A percentile compares a stretch with the other conserved stretches of the same genome.
phyloP scores from a whole-genome alignment of 805 yeast species.

The Candida chauliodis region DNA sequence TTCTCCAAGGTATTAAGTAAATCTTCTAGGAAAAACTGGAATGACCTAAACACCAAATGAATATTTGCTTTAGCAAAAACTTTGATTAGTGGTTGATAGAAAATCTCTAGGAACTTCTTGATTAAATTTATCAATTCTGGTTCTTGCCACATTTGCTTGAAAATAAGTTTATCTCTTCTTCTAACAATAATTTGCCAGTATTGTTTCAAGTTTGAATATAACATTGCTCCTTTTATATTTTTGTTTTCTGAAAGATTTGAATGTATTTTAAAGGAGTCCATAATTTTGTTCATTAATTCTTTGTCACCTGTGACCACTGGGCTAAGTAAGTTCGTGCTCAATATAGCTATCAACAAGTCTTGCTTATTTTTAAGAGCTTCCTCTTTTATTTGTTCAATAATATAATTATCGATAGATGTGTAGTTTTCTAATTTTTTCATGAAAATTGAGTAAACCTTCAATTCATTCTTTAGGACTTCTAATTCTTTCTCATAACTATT shows the following conservation, averaged over 20 bases:
- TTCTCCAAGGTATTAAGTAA: constrained; percentile 66
- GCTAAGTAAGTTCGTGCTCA: constrained; percentile 17
- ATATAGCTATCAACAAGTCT: constrained; percentile 23
- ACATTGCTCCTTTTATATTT: constrained; percentile 19
- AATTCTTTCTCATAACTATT: constrained; percentile 57
- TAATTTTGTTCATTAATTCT: constrained; percentile 10
- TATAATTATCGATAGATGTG: constrained; percentile 9
- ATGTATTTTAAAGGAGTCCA: constrained; percentile 19
- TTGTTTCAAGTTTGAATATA: constrained; percentile 55
- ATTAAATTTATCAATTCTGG: constrained; percentile 74
- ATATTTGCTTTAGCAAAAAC: constrained; percentile 35
- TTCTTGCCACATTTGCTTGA: constrained; percentile 81
- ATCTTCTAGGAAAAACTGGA: constrained; percentile 36
- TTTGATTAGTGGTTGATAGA: constrained; percentile 39
- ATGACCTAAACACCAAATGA: constrained; percentile 35
- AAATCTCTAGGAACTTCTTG: constrained; percentile 58
- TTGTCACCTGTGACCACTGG: constrained; percentile 14
- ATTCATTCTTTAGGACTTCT: constrained; percentile 40
- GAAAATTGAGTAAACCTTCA: constrained; percentile 20
- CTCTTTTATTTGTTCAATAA: constrained; percentile 11
- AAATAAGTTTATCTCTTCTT: constrained; percentile 68
- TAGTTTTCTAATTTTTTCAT: constrained; percentile 25
- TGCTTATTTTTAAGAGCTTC: constrained; percentile 22
- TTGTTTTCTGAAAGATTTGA: constrained; percentile 9
- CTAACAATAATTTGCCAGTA: constrained; percentile 62